Conservation (phyloP, 176 grass and related monocot genomes). For the Ananas comosus region DNA sequence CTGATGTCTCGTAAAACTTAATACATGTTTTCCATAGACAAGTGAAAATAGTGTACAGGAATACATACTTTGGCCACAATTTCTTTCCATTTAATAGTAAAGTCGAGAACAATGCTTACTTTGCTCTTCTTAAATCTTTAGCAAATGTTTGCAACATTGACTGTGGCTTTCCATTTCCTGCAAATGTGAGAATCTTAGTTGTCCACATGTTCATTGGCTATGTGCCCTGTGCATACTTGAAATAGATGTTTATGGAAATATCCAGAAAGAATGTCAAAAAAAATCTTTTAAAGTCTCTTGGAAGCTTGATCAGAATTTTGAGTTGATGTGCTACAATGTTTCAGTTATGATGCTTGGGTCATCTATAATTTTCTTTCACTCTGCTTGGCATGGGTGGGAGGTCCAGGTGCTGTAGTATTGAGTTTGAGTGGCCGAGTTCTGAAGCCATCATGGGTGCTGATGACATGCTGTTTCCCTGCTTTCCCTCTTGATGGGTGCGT, state of each 20-base stretch:
- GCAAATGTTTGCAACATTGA: too few species aligned
- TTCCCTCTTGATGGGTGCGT: slow-evolving; percentile 95
- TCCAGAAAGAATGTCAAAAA: too few species aligned
- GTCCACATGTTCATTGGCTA: too few species aligned
- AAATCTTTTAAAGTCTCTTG: background rate
- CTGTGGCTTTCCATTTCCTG: too few species aligned
- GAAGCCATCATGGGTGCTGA: slow-evolving; percentile 83
- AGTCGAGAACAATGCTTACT: too few species aligned
- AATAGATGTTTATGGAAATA: background rate
- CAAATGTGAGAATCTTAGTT: too few species aligned
- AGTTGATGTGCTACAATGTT: slow-evolving; percentile 9
- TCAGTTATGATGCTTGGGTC: slow-evolving; percentile 89
- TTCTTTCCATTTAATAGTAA: too few species aligned
- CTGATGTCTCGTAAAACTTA: background rate
- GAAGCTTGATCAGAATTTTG: slow-evolving; percentile 1
- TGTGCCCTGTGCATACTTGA: too few species aligned
- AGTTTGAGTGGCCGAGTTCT: slow-evolving; percentile 70
- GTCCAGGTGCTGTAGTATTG: slow-evolving; percentile 70
- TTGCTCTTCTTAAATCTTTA: too few species aligned
- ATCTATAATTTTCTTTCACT: slow-evolving; percentile 93
- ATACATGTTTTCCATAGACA: too few species aligned
- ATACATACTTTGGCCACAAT: too few species aligned
- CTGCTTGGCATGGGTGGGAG: slow-evolving; percentile 92
- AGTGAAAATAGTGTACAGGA: too few species aligned
- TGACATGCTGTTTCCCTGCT: slow-evolving; percentile 94